Percentiles rank a stretch among this genome's conserved stretches.
phyloP scores from a whole-genome alignment of 1,139 yeast genomes.

The Blastobotrys arbuscula region DNA sequence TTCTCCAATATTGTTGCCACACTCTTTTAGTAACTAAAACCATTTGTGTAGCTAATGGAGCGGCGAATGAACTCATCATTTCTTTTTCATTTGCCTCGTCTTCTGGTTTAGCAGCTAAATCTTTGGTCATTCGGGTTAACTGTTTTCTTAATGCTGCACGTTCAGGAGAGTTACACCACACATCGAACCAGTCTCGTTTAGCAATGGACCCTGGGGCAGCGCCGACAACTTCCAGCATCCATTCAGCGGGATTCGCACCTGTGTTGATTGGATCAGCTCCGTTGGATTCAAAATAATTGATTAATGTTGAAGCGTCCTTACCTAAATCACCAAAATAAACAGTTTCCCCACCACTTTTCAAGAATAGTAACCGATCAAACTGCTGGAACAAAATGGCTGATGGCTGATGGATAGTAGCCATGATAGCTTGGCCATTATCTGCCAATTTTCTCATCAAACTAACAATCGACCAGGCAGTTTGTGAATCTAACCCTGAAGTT shows the following conservation, averaged over 20 bases:
- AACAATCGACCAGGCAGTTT: slow-evolving; percentile 85
- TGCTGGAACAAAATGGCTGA: slow-evolving; percentile 71
- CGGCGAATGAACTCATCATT: slow-evolving; percentile 34
- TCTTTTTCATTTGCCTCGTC: slow-evolving; percentile 20
- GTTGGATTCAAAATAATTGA: slow-evolving; percentile 61
- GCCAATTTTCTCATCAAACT: slow-evolving; percentile 71
- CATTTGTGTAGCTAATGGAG: slow-evolving; percentile 46
- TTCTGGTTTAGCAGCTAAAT: slow-evolving; percentile 21
- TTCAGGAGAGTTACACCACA: slow-evolving; percentile 60
- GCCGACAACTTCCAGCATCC: slow-evolving; percentile 77
- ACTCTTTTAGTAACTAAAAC: slow-evolving; percentile 46
- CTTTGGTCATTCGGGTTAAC: slow-evolving; percentile 25
- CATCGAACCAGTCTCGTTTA: slow-evolving; percentile 56
- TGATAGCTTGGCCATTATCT: slow-evolving; percentile 72
- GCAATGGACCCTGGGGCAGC: slow-evolving; percentile 76
- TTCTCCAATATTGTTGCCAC: slow-evolving; percentile 64
- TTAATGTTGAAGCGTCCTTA: slow-evolving; percentile 51
- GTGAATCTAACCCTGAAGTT: slow-evolving; percentile 92
- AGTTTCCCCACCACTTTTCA: slow-evolving; percentile 71
- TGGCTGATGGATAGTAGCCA: slow-evolving; percentile 83
- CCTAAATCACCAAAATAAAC: slow-evolving; percentile 82
- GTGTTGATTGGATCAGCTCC: slow-evolving; percentile 65
- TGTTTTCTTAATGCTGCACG: slow-evolving; percentile 38
- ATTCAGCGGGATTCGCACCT: slow-evolving; percentile 74
- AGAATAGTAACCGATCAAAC: slow-evolving; percentile 67